Evolutionary conservation across 176 grass and related monocot genomes (phyloP).

Genomic region (Lolium perenne): DNA sequence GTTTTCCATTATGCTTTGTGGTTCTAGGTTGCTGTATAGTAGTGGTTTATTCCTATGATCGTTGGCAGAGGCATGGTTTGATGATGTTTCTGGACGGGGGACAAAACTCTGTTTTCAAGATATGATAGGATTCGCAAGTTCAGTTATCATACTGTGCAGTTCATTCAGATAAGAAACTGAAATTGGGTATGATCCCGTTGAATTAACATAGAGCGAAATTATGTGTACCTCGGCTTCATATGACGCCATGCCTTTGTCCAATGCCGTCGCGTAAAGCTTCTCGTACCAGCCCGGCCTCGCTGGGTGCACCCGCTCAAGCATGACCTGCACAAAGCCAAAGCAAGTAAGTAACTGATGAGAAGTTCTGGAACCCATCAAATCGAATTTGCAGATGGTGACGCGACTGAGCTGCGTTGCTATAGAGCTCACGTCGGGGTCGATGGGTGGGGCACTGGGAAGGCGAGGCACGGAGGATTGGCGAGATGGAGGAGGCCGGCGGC

Average conservation of each 20-base stretch:
- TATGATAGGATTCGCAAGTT: neutral
- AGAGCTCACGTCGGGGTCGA: conserved; percentile 56
- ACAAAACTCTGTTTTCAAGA: neutral
- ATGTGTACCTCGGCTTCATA: conserved; percentile 93
- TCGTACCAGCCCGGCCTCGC: conserved; percentile 76
- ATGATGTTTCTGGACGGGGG: neutral
- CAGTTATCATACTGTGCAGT: neutral
- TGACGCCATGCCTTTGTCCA: conserved; percentile 60
- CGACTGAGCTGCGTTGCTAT: neutral
- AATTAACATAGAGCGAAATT: conserved; percentile 14
- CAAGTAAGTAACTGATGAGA: neutral
- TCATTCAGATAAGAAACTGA: neutral
- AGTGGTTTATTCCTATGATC: neutral
- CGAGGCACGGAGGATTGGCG: conserved; percentile 22
- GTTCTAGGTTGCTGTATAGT: neutral
- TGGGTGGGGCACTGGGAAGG: conserved; percentile 21
- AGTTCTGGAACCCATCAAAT: neutral
- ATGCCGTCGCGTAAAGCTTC: conserved; percentile 59
- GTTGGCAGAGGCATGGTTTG: neutral
- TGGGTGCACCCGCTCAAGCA: conserved; percentile 69
- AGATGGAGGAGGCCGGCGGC: conserved; percentile 48
- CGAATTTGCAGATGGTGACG: neutral
- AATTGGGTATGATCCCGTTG: neutral
- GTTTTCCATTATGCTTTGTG: neutral
- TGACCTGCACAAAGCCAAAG: conserved; percentile 44